These are phyloP conservation scores for Onygenales sp. DNA, from an alignment of 2,329 filamentous ascomycete species.

Conservation along the genomic window DNA sequence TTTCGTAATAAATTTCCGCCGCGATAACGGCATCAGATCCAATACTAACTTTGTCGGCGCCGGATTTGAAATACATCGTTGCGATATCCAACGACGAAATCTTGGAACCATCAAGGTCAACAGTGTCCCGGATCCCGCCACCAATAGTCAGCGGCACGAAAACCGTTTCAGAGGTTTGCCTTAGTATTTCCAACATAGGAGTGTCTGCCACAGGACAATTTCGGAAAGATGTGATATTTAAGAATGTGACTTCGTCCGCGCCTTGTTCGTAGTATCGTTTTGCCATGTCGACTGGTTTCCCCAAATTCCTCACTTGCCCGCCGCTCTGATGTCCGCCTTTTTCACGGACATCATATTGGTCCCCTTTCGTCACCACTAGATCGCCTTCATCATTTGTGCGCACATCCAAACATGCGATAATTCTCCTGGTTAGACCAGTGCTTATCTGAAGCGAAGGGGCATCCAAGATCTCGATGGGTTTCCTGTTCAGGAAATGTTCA, in stretches of 20 bases:
- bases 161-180: constrained; percentile 76
- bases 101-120: constrained; percentile 76
- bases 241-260: constrained; percentile 91
- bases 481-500: constrained; percentile 75
- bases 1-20: constrained; percentile 78
- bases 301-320: constrained; percentile 73
- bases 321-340: constrained; percentile 53
- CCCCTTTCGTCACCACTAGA: constrained; percentile 93
- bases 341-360: constrained; percentile 96
- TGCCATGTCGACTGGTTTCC: constrained; percentile 94
- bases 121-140: constrained; percentile 86
- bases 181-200: constrained; percentile 91
- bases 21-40: constrained; percentile 89
- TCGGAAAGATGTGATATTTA: constrained; percentile 97
- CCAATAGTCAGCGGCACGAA: constrained; percentile 95
- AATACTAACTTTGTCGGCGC: constrained; percentile 95
- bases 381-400: constrained; percentile 90
- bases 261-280: constrained; percentile 91
- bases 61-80: constrained; percentile 93
- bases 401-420: constrained; percentile 95
- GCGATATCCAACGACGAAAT: constrained; percentile 90
- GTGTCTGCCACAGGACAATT: constrained; percentile 87
- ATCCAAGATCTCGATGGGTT: constrained; percentile 47
- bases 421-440: constrained; percentile 69
- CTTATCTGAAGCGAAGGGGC: constrained; percentile 8